These are phyloP conservation scores for Odonthalia washingtoniensis DNA, from an alignment of 31 red algal species.

Conservation along the genomic window DNA sequence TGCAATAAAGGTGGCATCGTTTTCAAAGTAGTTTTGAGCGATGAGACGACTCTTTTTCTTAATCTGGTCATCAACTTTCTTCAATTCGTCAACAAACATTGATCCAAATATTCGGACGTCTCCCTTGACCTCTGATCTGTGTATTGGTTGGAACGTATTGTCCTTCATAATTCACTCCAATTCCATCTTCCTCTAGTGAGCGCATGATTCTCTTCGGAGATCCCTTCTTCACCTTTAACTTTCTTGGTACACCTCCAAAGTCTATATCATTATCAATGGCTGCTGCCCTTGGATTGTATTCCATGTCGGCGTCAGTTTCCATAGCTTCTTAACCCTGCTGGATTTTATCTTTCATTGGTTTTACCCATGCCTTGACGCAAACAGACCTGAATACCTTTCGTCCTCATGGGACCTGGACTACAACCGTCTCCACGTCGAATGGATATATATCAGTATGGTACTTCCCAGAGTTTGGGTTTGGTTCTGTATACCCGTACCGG, in stretches of 20 bases:
- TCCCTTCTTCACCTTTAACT: too few relatives aligned
- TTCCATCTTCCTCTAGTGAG: neutral
- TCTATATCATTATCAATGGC: neutral
- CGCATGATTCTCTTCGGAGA: neutral
- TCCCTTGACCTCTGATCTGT: neutral
- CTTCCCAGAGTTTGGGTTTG: too few relatives aligned
- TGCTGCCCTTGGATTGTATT: neutral
- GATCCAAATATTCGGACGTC: neutral
- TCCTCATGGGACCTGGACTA: too few relatives aligned
- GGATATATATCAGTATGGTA: too few relatives aligned
- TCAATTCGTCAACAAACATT: neutral
- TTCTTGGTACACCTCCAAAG: neutral
- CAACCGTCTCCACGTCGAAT: too few relatives aligned
- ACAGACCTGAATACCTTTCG: too few relatives aligned
- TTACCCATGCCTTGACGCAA: too few relatives aligned
- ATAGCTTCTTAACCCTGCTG: too few relatives aligned
- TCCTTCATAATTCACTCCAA: neutral
- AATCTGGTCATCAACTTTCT: neutral
- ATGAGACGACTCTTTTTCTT: neutral
- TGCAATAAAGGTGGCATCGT: neutral
- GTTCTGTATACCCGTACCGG: too few relatives aligned
- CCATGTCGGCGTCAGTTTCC: too few relatives aligned
- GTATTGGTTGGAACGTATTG: neutral
- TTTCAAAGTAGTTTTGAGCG: neutral
- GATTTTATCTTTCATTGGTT: too few relatives aligned